Evolutionary conservation across 2,329 filamentous ascomycete species (phyloP).

Genomic region (Sodiomyces alkalinus): DNA sequence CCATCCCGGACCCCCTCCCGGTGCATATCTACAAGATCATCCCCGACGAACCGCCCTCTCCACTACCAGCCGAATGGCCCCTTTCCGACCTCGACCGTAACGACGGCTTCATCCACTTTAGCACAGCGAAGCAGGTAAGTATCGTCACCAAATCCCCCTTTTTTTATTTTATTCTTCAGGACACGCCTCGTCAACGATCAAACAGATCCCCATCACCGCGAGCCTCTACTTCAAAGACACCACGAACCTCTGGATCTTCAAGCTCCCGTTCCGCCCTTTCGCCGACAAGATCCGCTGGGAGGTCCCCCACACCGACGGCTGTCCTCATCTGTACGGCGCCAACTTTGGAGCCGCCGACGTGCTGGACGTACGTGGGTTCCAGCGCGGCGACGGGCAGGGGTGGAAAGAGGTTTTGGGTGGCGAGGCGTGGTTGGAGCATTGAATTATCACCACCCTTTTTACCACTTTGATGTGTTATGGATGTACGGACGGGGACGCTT

Average conservation of each 20-base stretch:
- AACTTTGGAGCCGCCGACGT: slow-evolving; percentile 40
- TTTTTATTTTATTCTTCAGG: too few relatives aligned
- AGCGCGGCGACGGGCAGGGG: slow-evolving; percentile 22
- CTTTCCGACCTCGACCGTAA: slow-evolving; percentile 42
- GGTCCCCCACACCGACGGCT: slow-evolving; percentile 25
- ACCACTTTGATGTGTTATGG: too few relatives aligned
- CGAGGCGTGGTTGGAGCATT: slow-evolving; percentile 26
- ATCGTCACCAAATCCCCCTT: too few relatives aligned
- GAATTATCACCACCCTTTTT: too few relatives aligned
- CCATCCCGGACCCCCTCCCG: slow-evolving; percentile 16
- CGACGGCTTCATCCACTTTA: slow-evolving; percentile 48
- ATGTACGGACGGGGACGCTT: too few relatives aligned
- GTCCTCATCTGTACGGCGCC: slow-evolving; percentile 40
- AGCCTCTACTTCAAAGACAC: slow-evolving; percentile 25
- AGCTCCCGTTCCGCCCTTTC: slow-evolving; percentile 33
- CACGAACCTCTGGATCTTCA: slow-evolving; percentile 32
- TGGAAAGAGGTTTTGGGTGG: slow-evolving; percentile 31
- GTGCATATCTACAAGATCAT: slow-evolving; percentile 46
- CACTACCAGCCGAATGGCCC: slow-evolving; percentile 37
- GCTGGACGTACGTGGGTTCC: slow-evolving; percentile 28
- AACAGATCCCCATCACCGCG: slow-evolving; percentile 28
- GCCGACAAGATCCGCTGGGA: slow-evolving; percentile 37
- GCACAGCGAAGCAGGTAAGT: slow-evolving; percentile 38
- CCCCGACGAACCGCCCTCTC: slow-evolving; percentile 32
- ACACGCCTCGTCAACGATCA: too few relatives aligned